phyloP scores from a whole-genome alignment of 768 basidiomycete genomes.

The Calocybe cyanea region DNA sequence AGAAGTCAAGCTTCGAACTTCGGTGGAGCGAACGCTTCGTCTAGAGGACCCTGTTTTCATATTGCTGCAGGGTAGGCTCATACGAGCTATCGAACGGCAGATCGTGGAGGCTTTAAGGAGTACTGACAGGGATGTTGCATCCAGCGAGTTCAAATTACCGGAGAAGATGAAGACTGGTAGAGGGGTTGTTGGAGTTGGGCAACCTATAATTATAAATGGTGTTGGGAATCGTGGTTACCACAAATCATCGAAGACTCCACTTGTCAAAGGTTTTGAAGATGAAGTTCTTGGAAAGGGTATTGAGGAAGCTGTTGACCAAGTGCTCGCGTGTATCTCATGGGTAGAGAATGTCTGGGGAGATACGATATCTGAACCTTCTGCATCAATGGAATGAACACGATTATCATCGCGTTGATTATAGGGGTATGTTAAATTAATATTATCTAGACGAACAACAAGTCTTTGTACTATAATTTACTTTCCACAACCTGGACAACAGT shows the following conservation, averaged over 20 bases:
- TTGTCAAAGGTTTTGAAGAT: conserved; percentile 68
- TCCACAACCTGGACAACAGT: conserved; percentile 89
- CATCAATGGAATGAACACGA: background rate
- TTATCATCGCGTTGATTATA: background rate
- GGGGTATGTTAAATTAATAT: background rate
- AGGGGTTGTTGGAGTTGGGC: conserved; percentile 1
- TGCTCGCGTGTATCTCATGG: conserved; percentile 49
- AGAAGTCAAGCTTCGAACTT: conserved; percentile 50
- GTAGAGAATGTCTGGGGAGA: conserved; percentile 53
- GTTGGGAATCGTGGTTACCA: background rate
- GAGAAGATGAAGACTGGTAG: conserved; percentile 33
- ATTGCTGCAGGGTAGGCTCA: conserved; percentile 56
- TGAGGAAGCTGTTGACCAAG: conserved; percentile 34
- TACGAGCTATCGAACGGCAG: conserved; percentile 32
- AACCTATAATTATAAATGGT: background rate
- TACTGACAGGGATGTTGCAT: background rate
- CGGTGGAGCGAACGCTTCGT: conserved; percentile 61
- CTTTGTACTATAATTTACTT: conserved; percentile 23
- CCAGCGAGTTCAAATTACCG: conserved; percentile 18
- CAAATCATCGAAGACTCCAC: conserved; percentile 6
- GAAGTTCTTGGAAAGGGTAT: conserved; percentile 44
- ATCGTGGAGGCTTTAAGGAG: conserved; percentile 3
- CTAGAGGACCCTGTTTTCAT: conserved; percentile 63
- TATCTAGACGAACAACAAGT: background rate
- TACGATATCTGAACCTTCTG: background rate